Conservation (phyloP, 495 filamentous ascomycete species). For the Annulohypoxylon stygium region DNA sequence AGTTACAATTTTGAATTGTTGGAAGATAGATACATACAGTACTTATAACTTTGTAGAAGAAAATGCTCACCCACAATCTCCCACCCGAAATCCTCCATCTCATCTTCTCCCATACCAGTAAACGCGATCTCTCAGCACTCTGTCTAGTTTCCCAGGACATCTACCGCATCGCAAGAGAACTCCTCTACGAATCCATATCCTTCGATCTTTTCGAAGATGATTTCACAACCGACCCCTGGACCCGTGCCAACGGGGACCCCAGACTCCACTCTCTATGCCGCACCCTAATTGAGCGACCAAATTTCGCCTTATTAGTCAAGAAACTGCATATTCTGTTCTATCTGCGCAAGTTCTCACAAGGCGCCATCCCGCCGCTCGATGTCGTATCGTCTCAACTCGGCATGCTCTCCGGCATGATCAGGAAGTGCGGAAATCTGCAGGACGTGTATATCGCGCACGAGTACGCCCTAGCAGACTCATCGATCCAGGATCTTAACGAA, state of each 20-base stretch:
- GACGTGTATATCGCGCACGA: not conserved
- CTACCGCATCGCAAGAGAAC: not conserved
- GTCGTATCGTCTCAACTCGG: conserved; percentile 1
- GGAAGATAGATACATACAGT: no score
- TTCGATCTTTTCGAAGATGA: not conserved
- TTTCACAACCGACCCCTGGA: not conserved
- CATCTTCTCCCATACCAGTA: not conserved
- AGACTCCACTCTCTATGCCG: not conserved
- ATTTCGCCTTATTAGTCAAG: not conserved
- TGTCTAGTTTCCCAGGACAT: not conserved
- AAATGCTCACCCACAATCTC: not conserved
- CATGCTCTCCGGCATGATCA: not conserved
- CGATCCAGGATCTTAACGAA: not conserved
- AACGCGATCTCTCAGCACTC: not conserved
- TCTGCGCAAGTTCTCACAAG: not conserved
- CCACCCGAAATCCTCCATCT: not conserved
- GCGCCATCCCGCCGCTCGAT: not conserved
- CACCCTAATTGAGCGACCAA: not conserved
- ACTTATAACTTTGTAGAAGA: no score
- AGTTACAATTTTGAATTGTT: no score
- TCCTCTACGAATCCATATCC: conserved; percentile 5
- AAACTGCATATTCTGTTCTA: not conserved
- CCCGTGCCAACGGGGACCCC: not conserved
- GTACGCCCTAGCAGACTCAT: not conserved
- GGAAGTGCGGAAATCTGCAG: conserved; percentile 4